phyloP scores from a whole-genome alignment of 1,139 yeast genomes.

The Kodamaea sp. region DNA sequence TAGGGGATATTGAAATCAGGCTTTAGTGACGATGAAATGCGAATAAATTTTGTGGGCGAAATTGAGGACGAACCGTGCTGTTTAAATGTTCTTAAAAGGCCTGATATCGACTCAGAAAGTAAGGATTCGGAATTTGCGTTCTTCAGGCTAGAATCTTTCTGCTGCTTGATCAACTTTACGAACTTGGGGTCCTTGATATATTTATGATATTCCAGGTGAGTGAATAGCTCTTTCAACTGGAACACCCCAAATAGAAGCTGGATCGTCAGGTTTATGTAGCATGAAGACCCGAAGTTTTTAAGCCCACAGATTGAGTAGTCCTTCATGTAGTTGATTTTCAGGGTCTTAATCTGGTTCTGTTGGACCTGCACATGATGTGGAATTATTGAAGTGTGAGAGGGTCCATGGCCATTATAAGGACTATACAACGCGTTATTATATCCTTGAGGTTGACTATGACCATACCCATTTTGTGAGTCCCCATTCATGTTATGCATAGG shows the following conservation, averaged over 20 bases:
- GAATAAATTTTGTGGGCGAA: conserved; percentile 64
- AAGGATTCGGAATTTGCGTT: conserved; percentile 32
- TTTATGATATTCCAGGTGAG: conserved; percentile 41
- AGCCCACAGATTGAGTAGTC: conserved; percentile 62
- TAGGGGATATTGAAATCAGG: conserved; percentile 68
- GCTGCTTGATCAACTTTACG: conserved; percentile 20
- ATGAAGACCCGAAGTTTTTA: conserved; percentile 68
- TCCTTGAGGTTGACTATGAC: no score
- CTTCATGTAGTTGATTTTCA: conserved; percentile 40
- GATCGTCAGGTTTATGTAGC: conserved; percentile 69
- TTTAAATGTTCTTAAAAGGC: conserved; percentile 43
- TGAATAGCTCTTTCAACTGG: conserved; percentile 41
- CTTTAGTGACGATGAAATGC: conserved; percentile 52
- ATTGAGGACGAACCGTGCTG: conserved; percentile 62
- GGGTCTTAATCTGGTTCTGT: conserved; percentile 19
- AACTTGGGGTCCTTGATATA: conserved; percentile 39
- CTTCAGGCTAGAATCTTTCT: conserved; percentile 18
- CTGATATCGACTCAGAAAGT: conserved; percentile 49
- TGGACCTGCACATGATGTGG: conserved; percentile 20
- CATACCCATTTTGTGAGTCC: no score
- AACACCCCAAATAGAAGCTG: conserved; percentile 63
- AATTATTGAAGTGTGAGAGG: conserved; percentile 15
- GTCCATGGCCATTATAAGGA: conserved; percentile 5
- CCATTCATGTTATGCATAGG: background rate
- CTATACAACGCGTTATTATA: conserved; percentile 1